These are phyloP conservation scores for Erythrophleum fordii DNA, from an alignment of 306 rosid species.

Conservation along the genomic window DNA sequence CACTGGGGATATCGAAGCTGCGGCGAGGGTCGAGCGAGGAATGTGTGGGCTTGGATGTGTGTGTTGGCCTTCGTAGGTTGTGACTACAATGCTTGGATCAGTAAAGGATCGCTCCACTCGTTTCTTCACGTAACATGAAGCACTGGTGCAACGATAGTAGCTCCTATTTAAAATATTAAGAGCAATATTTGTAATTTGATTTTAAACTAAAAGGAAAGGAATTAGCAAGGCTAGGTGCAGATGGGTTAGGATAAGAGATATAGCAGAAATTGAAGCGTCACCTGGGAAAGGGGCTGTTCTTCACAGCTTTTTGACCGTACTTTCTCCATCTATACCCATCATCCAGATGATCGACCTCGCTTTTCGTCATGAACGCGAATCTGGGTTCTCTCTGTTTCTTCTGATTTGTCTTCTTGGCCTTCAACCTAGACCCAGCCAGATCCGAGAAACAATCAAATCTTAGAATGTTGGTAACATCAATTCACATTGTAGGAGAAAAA, in stretches of 20 bases:
- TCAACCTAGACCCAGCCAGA: conserved; percentile 52
- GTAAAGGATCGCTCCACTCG: conserved; percentile 81
- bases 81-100: conserved; percentile 79
- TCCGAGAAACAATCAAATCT: conserved; percentile 46
- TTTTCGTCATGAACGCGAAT: conserved; percentile 94
- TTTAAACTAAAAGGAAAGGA: neutral
- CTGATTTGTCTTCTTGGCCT: conserved; percentile 69
- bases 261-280: neutral
- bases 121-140: conserved; percentile 88
- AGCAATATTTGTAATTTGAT: neutral
- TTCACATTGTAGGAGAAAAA: neutral
- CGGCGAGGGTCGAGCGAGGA: conserved; percentile 54
- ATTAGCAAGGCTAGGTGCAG: neutral
- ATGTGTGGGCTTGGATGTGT: conserved; percentile 74
- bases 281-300: conserved; percentile 97
- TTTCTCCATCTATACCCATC: conserved; percentile 99
- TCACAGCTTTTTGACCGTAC: conserved; percentile 99
- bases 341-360: conserved; percentile 98
- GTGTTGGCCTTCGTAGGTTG: conserved; percentile 97
- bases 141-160: conserved; percentile 92
- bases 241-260: neutral
- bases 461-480: conserved; percentile 15
- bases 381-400: conserved; percentile 86
- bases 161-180: conserved; percentile 56
- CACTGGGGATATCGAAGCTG: conserved; percentile 35